phyloP scores from a whole-genome alignment of 768 basidiomycete genomes.

The Lactarius psammicola region DNA sequence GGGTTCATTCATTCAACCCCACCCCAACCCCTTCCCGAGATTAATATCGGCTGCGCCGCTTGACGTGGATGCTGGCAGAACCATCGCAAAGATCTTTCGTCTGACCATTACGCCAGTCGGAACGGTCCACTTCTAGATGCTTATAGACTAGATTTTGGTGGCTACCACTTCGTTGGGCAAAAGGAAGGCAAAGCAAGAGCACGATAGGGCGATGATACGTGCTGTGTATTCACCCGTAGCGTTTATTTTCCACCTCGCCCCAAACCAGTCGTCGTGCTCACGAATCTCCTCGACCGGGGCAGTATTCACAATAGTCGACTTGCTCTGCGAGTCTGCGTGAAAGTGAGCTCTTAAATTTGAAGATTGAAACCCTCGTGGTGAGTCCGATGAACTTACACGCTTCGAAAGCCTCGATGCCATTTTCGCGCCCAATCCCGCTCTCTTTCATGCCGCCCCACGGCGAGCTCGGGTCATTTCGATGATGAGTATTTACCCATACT shows the following conservation, averaged over 20 bases:
- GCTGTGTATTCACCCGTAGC: constrained; percentile 57
- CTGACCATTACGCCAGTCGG: background rate
- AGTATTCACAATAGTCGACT: constrained; percentile 76
- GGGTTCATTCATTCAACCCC: background rate
- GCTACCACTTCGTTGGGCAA: background rate
- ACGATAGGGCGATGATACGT: too few species aligned
- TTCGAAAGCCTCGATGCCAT: constrained; percentile 78
- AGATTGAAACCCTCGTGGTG: background rate
- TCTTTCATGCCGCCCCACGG: constrained; percentile 94
- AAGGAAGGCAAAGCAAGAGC: background rate
- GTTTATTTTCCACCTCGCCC: constrained; percentile 50
- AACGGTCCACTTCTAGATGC: background rate
- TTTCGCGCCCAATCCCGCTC: constrained; percentile 85
- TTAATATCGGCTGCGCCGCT: background rate
- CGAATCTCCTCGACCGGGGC: constrained; percentile 59
- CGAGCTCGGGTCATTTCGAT: constrained; percentile 85
- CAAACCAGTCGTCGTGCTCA: constrained; percentile 74
- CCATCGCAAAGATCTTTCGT: background rate
- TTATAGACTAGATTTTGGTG: background rate
- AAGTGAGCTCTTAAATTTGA: constrained; percentile 2
- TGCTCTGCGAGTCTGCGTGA: constrained; percentile 73
- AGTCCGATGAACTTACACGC: constrained; percentile 52
- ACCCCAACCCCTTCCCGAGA: background rate
- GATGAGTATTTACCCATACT: constrained; percentile 88
- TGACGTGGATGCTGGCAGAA: background rate